phyloP scores from a whole-genome alignment of 106 monocot species.

The Apostasia shenzhenica region DNA sequence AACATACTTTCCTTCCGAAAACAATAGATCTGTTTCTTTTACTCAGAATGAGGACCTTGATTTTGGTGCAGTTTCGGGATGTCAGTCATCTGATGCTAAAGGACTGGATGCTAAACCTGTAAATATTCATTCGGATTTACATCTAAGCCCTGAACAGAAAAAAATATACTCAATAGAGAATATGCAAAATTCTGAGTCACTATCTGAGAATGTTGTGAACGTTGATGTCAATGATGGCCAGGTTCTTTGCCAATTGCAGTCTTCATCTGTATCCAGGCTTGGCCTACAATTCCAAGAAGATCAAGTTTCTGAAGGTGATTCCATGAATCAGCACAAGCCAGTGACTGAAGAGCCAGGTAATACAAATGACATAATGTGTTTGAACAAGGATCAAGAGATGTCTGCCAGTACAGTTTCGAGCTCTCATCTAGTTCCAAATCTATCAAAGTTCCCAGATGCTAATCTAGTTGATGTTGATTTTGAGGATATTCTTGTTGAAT shows the following conservation, averaged over 20 bases:
- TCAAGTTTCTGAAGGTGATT: constrained; percentile 1
- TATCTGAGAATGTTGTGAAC: constrained; percentile 1
- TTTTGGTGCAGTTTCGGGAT: neutral
- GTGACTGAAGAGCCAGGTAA: neutral
- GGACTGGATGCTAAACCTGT: neutral
- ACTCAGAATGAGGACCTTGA: constrained; percentile 7
- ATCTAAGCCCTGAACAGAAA: constrained; percentile 5
- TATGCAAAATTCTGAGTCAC: constrained; percentile 17
- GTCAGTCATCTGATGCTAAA: constrained; percentile 11
- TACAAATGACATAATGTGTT: neutral
- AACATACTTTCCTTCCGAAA: constrained; percentile 3
- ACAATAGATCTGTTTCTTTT: neutral
- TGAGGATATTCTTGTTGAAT: neutral
- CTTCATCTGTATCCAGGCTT: neutral
- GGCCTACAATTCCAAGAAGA: constrained; percentile 2
- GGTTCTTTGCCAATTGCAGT: neutral
- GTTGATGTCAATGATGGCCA: neutral
- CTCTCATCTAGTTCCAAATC: neutral
- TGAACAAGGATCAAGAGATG: neutral
- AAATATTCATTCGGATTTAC: neutral
- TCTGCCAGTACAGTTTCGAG: neutral
- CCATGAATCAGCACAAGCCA: neutral
- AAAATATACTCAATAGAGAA: constrained; percentile 12
- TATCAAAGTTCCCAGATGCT: neutral
- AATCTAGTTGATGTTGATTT: neutral